Conservation (phyloP, 1,284 basidiomycete species). For the Boletellus deceptivus region DNA sequence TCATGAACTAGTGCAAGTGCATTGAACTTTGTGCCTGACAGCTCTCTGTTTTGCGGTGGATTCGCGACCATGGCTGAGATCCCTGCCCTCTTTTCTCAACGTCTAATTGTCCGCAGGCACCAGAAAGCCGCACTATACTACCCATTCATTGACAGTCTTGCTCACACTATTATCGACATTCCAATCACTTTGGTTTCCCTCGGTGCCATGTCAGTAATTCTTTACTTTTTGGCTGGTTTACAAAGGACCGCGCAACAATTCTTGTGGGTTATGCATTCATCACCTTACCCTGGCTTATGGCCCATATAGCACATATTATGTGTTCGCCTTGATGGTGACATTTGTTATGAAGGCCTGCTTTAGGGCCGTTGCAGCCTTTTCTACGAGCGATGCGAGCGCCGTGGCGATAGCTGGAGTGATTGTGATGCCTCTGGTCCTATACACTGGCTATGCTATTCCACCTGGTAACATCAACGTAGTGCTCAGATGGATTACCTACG, state of each 20-base stretch:
- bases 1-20: slow-evolving; percentile 32
- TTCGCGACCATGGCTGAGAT: slow-evolving; percentile 30
- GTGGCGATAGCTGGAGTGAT: slow-evolving; percentile 56
- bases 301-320: slow-evolving; percentile 44
- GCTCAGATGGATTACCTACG: slow-evolving; percentile 59
- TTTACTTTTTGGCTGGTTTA: slow-evolving; percentile 56
- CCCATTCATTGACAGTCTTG: slow-evolving; percentile 51
- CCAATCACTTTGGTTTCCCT: slow-evolving; percentile 50
- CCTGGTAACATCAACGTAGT: slow-evolving; percentile 43
- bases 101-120: slow-evolving; percentile 56
- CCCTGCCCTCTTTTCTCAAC: slow-evolving; percentile 46
- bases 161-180: slow-evolving; percentile 59
- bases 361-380: slow-evolving; percentile 52
- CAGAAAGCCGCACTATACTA: slow-evolving; percentile 50
- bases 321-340: slow-evolving; percentile 47
- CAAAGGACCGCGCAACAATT: slow-evolving; percentile 41
- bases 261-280: slow-evolving; percentile 31
- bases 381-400: slow-evolving; percentile 48
- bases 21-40: slow-evolving; percentile 14
- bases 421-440: slow-evolving; percentile 42
- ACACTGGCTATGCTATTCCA: slow-evolving; percentile 36
- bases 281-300: slow-evolving; percentile 8
- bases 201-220: slow-evolving; percentile 44
- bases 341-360: slow-evolving; percentile 63
- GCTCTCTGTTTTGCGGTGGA: slow-evolving; percentile 24